Percentiles rank a stretch among this genome's conserved stretches.
Conservation (phyloP, 345 rosid species). For the Cardiospermum halicacabum region DNA sequence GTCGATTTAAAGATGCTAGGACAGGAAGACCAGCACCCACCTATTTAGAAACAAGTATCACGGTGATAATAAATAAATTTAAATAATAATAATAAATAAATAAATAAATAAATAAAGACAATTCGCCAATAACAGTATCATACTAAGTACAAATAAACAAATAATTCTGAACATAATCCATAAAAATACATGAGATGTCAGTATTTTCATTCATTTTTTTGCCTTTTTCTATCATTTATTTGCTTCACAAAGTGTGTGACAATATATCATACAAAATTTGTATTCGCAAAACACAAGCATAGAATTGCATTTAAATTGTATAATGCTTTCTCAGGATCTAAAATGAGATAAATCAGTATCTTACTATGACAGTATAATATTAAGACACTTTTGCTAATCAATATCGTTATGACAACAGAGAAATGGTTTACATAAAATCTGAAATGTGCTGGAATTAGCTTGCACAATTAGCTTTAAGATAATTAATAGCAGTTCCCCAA, state of each 20-base stretch:
- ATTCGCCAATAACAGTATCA: not conserved
- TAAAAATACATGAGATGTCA: no score
- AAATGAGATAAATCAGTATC: not conserved
- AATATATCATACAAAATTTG: no score
- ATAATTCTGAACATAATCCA: not conserved
- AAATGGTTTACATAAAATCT: not conserved
- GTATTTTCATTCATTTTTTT: no score
- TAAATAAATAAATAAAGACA: not conserved
- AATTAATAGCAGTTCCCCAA: not conserved
- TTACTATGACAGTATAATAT: not conserved
- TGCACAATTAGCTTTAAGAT: not conserved
- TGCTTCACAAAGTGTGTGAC: no score
- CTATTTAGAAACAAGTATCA: conserved; percentile 22
- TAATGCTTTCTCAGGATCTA: not conserved
- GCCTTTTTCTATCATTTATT: no score
- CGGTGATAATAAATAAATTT: no score
- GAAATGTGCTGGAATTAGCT: not conserved
- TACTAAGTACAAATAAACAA: not conserved
- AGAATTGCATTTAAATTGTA: no score
- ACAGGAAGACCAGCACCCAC: conserved; percentile 99
- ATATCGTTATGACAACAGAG: not conserved
- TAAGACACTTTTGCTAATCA: not conserved
- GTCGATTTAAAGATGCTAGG: conserved; percentile 70
- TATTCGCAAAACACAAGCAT: no score
- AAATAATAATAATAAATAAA: no score